A percentile compares a stretch with the other conserved stretches of the same genome.
Evolutionary conservation across 2,329 filamentous ascomycete species (phyloP).

Genomic region (Periconia sp.): DNA sequence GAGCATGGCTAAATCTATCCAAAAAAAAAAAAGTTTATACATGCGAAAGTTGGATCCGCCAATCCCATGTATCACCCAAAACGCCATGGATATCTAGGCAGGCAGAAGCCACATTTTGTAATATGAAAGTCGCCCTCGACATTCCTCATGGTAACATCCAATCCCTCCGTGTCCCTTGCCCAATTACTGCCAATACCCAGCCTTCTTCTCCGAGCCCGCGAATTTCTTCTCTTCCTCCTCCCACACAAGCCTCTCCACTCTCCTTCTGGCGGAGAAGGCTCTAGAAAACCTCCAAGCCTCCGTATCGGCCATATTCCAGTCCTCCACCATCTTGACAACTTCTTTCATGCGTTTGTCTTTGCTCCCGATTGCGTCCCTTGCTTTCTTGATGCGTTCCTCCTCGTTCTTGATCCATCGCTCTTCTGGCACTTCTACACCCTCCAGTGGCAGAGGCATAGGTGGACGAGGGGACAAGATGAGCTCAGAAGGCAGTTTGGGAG

Average conservation of each 20-base stretch:
- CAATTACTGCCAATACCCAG: too few relatives aligned
- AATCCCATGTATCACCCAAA: too few relatives aligned
- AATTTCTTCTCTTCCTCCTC: constrained; percentile 72
- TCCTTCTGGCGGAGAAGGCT: constrained; percentile 68
- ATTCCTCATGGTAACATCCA: too few relatives aligned
- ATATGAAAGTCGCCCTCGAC: too few relatives aligned
- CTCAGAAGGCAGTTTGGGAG: constrained; percentile 65
- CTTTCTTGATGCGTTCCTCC: constrained; percentile 60
- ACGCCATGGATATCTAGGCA: too few relatives aligned
- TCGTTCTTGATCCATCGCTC: constrained; percentile 63
- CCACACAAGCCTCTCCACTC: constrained; percentile 70
- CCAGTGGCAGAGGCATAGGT: constrained; percentile 52
- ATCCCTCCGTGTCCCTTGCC: too few relatives aligned
- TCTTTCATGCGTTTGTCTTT: constrained; percentile 35
- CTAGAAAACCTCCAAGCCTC: constrained; percentile 79
- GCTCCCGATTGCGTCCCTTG: constrained; percentile 50
- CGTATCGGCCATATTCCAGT: constrained; percentile 69
- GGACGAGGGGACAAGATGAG: constrained; percentile 53
- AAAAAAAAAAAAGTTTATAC: too few relatives aligned
- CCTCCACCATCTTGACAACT: constrained; percentile 52
- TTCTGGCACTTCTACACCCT: constrained; percentile 57
- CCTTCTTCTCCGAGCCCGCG: constrained; percentile 62
- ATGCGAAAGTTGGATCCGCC: too few relatives aligned
- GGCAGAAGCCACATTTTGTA: too few relatives aligned
- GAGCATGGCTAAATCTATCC: too few relatives aligned